Evolutionary conservation across 345 rosid species (phyloP).

Genomic region (Brassica nigra): DNA sequence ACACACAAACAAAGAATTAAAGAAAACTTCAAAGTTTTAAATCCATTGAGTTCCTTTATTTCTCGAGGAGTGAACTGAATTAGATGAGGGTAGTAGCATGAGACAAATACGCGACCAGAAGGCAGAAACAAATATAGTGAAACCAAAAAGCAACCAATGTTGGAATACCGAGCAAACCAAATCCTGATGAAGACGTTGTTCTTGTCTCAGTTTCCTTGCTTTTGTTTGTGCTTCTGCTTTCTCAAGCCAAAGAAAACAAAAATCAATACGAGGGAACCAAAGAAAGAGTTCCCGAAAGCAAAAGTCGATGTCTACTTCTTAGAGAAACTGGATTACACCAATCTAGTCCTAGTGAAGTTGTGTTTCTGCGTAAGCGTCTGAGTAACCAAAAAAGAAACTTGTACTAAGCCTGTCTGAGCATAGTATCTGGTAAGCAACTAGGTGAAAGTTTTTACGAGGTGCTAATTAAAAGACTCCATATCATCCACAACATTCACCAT

Average conservation of each 20-base stretch:
- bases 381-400: slow-evolving; percentile 14
- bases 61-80: neutral
- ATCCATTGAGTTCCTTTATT: neutral
- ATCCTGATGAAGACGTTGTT: slow-evolving; percentile 40
- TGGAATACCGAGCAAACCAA: neutral
- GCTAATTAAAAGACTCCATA: neutral
- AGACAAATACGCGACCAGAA: neutral
- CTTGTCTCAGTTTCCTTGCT: slow-evolving; percentile 45
- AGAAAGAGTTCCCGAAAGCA: slow-evolving; percentile 10
- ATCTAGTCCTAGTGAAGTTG: neutral
- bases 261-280: slow-evolving; percentile 42
- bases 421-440: slow-evolving; percentile 10
- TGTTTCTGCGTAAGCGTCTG: no score
- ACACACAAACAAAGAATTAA: neutral
- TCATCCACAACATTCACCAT: no score
- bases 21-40: neutral
- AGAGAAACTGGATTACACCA: slow-evolving; percentile 16
- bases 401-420: slow-evolving; percentile 74
- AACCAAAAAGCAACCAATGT: neutral
- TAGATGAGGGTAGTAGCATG: neutral
- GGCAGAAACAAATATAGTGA: neutral
- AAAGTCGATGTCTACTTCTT: neutral
- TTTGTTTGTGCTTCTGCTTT: slow-evolving; percentile 32
- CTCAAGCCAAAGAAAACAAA: slow-evolving; percentile 47
- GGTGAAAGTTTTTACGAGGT: neutral